Conservation (phyloP, 192 early-diverging fungal species). For the Paraglomus occultum region DNA sequence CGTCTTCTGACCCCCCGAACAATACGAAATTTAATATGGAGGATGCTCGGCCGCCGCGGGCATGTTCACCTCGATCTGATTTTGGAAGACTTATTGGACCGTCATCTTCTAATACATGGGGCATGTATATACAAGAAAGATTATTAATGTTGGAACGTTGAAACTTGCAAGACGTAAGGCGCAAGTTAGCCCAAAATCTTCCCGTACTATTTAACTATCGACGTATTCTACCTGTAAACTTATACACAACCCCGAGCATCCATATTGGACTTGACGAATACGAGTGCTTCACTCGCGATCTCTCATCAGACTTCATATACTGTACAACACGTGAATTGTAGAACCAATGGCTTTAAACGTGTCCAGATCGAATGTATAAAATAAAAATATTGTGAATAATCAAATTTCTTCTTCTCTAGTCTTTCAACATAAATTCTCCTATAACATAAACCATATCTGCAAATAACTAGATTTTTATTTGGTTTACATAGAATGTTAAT, state of each 20-base stretch:
- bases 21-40: slow-evolving; percentile 20
- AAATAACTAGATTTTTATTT: background rate
- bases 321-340: slow-evolving; percentile 44
- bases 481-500: background rate
- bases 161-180: too few relatives aligned
- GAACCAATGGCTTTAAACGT: slow-evolving; percentile 37
- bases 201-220: too few relatives aligned
- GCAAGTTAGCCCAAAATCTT: too few relatives aligned
- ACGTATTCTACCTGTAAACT: slow-evolving; percentile 25
- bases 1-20: slow-evolving; percentile 25
- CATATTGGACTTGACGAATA: slow-evolving; percentile 39
- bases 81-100: slow-evolving; percentile 17
- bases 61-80: slow-evolving; percentile 4
- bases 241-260: slow-evolving; percentile 42
- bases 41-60: slow-evolving; percentile 18
- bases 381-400: background rate
- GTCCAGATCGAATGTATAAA: background rate
- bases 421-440: background rate
- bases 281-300: slow-evolving; percentile 33
- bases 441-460: background rate
- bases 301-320: slow-evolving; percentile 40
- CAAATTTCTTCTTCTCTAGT: background rate
- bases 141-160: too few relatives aligned
- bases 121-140: background rate
- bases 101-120: slow-evolving; percentile 13